These are phyloP conservation scores for Fusarium secorum DNA, from an alignment of 2,329 filamentous ascomycete species.

Conservation along the genomic window DNA sequence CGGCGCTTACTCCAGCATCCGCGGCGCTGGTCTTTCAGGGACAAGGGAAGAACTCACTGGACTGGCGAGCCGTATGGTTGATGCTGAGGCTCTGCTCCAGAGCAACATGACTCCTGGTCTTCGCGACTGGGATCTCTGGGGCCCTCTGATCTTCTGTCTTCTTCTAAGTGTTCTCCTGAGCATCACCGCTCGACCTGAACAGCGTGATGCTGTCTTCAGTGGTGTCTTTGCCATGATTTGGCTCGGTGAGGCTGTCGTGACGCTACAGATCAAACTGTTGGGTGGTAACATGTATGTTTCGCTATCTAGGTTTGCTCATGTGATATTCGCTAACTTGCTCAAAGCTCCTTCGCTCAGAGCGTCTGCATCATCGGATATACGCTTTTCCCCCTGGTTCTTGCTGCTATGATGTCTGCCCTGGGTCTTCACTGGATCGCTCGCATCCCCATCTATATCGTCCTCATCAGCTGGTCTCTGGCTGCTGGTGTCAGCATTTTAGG, in stretches of 20 bases:
- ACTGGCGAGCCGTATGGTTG: conserved; percentile 68
- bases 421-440: conserved; percentile 80
- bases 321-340: conserved; percentile 31
- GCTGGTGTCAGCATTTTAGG: conserved; percentile 96
- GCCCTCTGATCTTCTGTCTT: conserved; percentile 92
- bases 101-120: conserved; percentile 87
- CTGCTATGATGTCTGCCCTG: conserved; percentile 85
- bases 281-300: conserved; percentile 91
- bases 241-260: conserved; percentile 96
- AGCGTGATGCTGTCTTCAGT: conserved; percentile 90
- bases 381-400: conserved; percentile 94
- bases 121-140: conserved; percentile 98
- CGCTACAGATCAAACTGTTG: conserved; percentile 95
- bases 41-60: conserved; percentile 69
- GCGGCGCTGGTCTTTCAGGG: conserved; percentile 65
- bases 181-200: conserved; percentile 77
- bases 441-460: conserved; percentile 88
- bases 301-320: background rate
- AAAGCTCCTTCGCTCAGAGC: conserved; percentile 94
- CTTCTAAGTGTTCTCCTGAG: conserved; percentile 88
- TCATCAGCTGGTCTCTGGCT: conserved; percentile 91
- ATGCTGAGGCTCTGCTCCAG: conserved; percentile 68
- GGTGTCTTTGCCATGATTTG: conserved; percentile 97
- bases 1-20: conserved; percentile 68
- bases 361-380: conserved; percentile 99